Percentiles rank a stretch among this genome's conserved stretches.
Conservation (phyloP, 768 basidiomycete species). For the Agaricus sinodeliciosus region DNA sequence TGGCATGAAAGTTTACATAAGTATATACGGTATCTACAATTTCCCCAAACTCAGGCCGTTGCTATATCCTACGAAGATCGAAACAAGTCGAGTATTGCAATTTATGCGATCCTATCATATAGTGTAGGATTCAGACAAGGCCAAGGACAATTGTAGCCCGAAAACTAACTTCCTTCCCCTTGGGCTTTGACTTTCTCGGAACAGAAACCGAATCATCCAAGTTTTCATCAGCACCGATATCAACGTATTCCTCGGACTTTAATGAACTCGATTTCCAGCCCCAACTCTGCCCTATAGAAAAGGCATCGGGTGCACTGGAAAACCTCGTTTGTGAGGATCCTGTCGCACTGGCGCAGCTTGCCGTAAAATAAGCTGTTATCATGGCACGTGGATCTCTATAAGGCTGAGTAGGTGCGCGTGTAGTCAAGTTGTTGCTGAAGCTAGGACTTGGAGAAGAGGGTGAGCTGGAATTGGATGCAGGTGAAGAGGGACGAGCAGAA, state of each 20-base stretch:
- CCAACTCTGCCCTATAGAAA: conserved; percentile 85
- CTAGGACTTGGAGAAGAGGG: conserved; percentile 17
- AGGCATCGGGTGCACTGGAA: conserved; percentile 79
- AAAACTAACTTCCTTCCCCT: conserved; percentile 52
- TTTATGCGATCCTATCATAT: no score
- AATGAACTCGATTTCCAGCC: conserved; percentile 75
- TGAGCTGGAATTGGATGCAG: conserved; percentile 13
- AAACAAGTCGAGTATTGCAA: not conserved
- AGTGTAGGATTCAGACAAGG: conserved; percentile 39
- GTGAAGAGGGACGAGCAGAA: conserved; percentile 19
- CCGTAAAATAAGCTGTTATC: conserved; percentile 76
- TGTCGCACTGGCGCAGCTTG: conserved; percentile 74
- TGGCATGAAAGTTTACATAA: not conserved
- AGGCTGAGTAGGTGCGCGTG: conserved; percentile 48
- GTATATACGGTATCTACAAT: not conserved
- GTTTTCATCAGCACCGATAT: conserved; percentile 30
- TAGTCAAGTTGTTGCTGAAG: conserved; percentile 5
- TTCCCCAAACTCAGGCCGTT: no score
- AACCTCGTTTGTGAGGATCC: conserved; percentile 82
- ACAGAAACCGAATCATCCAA: conserved; percentile 13
- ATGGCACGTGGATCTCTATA: conserved; percentile 70
- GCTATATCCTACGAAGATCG: no score
- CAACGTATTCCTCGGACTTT: conserved; percentile 42
- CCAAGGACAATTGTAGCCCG: conserved; percentile 78
- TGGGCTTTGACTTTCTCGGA: conserved; percentile 14